Conservation (phyloP, 2,329 filamentous ascomycete genomes). For the Monilinia fructicola region DNA sequence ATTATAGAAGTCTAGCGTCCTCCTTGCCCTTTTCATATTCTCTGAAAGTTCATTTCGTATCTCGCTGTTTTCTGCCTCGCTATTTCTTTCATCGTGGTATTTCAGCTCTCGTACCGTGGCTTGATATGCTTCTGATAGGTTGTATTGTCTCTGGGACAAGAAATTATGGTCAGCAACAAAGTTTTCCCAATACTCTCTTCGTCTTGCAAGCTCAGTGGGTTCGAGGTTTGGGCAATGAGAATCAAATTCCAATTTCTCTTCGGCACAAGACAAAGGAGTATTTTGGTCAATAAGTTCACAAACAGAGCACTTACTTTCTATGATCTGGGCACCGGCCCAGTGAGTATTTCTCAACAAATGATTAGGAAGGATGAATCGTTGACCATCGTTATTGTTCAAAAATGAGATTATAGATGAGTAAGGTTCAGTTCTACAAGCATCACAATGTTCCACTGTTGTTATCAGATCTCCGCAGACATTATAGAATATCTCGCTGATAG, state of each 20-base stretch:
- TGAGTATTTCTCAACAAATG: too few species aligned
- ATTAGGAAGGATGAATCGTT: too few species aligned
- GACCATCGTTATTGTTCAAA: too few species aligned
- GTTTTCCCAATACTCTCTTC: background rate
- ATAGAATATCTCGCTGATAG: background rate
- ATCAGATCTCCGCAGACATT: background rate
- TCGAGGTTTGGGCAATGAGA: too few species aligned
- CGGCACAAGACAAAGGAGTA: background rate
- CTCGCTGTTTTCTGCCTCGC: background rate
- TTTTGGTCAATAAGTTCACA: background rate
- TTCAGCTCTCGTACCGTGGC: background rate
- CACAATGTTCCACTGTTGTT: background rate
- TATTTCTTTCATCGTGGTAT: background rate
- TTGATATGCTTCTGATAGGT: too few species aligned
- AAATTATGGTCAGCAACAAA: background rate
- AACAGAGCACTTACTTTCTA: background rate
- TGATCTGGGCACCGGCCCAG: background rate
- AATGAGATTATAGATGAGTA: too few species aligned
- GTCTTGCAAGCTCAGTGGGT: background rate
- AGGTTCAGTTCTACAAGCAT: background rate
- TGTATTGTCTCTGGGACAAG: background rate
- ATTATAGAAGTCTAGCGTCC: background rate
- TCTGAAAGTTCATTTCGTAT: accelerated
- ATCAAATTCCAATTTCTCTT: background rate
- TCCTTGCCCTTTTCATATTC: background rate